Conservation (phyloP, 2,329 filamentous ascomycete genomes). For the Talaromyces albobiverticillius region DNA sequence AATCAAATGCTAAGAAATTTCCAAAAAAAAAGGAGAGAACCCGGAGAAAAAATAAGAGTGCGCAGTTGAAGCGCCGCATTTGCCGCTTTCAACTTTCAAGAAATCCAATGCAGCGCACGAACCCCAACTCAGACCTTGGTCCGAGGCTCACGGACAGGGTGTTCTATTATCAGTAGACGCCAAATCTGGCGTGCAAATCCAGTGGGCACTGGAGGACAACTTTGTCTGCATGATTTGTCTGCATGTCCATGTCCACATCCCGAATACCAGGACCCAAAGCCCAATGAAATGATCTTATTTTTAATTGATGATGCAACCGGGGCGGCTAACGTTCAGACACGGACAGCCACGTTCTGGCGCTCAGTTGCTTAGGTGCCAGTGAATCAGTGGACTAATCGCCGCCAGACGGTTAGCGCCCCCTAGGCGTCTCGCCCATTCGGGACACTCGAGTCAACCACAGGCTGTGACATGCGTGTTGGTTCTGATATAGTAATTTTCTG, state of each 20-base stretch:
- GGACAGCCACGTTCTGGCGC: constrained; percentile 4
- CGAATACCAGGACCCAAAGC: background rate
- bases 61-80: too few species aligned
- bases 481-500: too few species aligned
- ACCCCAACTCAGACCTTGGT: too few species aligned
- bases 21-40: too few species aligned
- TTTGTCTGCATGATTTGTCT: too few species aligned
- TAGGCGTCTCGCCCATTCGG: background rate
- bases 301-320: background rate
- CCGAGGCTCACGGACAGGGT: constrained; percentile 1
- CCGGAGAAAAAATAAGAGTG: too few species aligned
- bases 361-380: background rate
- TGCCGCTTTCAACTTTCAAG: too few species aligned
- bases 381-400: background rate
- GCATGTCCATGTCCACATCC: too few species aligned
- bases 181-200: background rate
- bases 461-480: too few species aligned
- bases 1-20: too few species aligned
- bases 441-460: background rate
- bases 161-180: background rate
- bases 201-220: too few species aligned
- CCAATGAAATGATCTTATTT: background rate
- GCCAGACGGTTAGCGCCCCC: background rate
- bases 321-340: background rate
- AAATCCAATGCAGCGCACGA: too few species aligned